Evolutionary conservation across 2,329 filamentous ascomycete genomes (phyloP), one percentile per base, ranked within the genome.

Genomic region (Phialophora tarda): DNA sequence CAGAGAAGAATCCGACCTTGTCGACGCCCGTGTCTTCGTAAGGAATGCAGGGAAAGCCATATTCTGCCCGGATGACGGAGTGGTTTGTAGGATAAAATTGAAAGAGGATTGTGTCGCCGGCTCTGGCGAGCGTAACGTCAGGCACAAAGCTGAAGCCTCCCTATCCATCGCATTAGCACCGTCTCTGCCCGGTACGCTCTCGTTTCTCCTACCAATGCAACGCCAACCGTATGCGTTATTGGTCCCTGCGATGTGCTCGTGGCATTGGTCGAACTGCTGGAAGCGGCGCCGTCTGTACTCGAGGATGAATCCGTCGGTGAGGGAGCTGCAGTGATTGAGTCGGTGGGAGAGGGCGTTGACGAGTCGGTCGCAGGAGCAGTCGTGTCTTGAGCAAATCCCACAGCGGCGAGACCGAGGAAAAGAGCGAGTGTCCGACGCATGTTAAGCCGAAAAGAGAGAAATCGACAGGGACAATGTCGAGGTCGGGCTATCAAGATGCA

Each of bases 51-150:
- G 88, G 86, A n/a, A 80, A 78, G 1, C 79, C 76, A 71, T 83
- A 89, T 57, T 83, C 86, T 38, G 87, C 84, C 58, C 86, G 82
- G 8, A 85, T 85, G n/a, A 90, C 85, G 2, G 86, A 88, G 73
- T 91, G 88, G 59, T 85, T 87, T 24, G 80, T 80, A 0, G 88
- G 86, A 70, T 86, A 89, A 73, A 90, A 89, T 51, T 83, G 79
- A 75, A 86, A 90, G 28, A 70, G 56, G 30, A 73, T 70, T 8
- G 63, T 67, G 58, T 73, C 71, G 59, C 71, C 71, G 3, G 64
- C 57, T 53, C 69, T 30, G 7, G 71, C 71, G 14, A 64, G 58
- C 7, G 65, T 67, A 10, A 71, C 70, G 47, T 72, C 67, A 14
- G 71, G 71, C 7, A 63, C 66, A 59, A 73, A 73, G 11, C 67